A percentile compares a stretch with the other conserved stretches of the same genome.
These are phyloP conservation scores for Beauveria australis DNA, from an alignment of 2,329 filamentous ascomycete species.

Conservation along the genomic window DNA sequence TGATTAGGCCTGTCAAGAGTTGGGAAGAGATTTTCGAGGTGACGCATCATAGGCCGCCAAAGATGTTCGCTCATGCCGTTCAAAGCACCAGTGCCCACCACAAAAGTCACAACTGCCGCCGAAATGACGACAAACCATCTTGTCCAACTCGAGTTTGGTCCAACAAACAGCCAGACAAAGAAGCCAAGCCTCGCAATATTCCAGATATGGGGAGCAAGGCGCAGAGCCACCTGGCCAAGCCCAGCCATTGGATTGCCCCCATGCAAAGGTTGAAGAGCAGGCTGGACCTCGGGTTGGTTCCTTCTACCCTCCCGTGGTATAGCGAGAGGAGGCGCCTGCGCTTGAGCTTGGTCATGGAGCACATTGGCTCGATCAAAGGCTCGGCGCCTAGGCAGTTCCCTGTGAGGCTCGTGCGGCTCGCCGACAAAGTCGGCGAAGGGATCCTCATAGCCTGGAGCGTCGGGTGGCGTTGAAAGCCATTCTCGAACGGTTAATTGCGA, in stretches of 20 bases:
- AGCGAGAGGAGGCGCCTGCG: neutral
- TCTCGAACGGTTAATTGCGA: neutral
- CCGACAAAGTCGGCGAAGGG: neutral
- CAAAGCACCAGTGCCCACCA: slow-evolving; percentile 52
- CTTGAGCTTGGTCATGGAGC: neutral
- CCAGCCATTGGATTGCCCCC: slow-evolving; percentile 1
- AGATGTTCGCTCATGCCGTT: slow-evolving; percentile 46
- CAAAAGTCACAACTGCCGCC: slow-evolving; percentile 46
- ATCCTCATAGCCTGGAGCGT: neutral
- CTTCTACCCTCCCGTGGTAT: neutral
- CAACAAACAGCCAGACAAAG: slow-evolving; percentile 60
- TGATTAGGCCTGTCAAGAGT: slow-evolving; percentile 26
- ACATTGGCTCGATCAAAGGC: neutral
- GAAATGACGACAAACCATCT: slow-evolving; percentile 48
- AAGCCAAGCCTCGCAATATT: slow-evolving; percentile 47
- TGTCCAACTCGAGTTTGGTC: slow-evolving; percentile 48
- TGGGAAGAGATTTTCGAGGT: slow-evolving; percentile 52
- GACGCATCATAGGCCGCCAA: slow-evolving; percentile 48
- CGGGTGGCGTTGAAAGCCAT: slow-evolving; percentile 1
- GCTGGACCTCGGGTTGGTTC: neutral
- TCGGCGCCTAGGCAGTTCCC: neutral
- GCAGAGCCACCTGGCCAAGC: neutral
- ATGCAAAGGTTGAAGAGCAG: neutral
- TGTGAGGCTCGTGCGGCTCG: neutral
- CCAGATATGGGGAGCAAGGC: slow-evolving; percentile 45